Percentiles rank a stretch among this genome's conserved stretches.
Evolutionary conservation across 2,329 filamentous ascomycete species (phyloP).

Genomic region (Fusarium illudens): DNA sequence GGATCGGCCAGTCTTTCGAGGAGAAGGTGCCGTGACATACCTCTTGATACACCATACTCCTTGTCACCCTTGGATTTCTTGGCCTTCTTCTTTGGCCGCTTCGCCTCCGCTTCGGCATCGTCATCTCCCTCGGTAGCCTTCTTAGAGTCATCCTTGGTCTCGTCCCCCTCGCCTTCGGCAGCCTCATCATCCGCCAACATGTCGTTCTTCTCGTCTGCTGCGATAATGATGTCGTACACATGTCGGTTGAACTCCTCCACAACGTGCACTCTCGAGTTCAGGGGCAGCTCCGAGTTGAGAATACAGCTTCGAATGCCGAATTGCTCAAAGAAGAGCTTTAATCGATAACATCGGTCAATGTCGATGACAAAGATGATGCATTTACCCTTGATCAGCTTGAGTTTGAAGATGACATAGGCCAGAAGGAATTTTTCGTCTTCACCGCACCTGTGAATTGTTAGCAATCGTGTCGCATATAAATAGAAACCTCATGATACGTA

Average conservation of each 20-base stretch:
- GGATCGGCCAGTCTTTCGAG: background rate
- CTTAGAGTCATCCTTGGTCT: slow-evolving; percentile 39
- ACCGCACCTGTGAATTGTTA: slow-evolving; percentile 66
- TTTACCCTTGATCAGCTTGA: slow-evolving; percentile 93
- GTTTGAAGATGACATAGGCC: slow-evolving; percentile 93
- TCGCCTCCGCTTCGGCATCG: slow-evolving; percentile 45
- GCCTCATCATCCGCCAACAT: slow-evolving; percentile 71
- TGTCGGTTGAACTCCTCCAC: slow-evolving; percentile 98
- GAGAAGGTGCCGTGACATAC: slow-evolving; percentile 47
- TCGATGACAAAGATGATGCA: slow-evolving; percentile 78
- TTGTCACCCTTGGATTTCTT: slow-evolving; percentile 73
- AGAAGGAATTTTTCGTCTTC: slow-evolving; percentile 98
- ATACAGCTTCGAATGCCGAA: slow-evolving; percentile 95
- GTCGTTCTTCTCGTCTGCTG: slow-evolving; percentile 91
- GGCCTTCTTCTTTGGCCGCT: slow-evolving; percentile 46
- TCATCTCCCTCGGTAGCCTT: slow-evolving; percentile 21
- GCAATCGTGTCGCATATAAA: slow-evolving; percentile 2
- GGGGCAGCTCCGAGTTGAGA: slow-evolving; percentile 90
- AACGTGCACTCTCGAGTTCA: slow-evolving; percentile 92
- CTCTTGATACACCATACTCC: slow-evolving; percentile 94
- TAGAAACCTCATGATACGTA: slow-evolving; percentile 46
- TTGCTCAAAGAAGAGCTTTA: slow-evolving; percentile 96
- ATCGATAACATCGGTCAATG: slow-evolving; percentile 85
- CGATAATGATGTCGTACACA: slow-evolving; percentile 97
- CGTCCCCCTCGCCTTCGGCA: slow-evolving; percentile 56